A percentile compares a stretch with the other conserved stretches of the same genome.
Evolutionary conservation across 345 rosid species (phyloP).

Genomic region (Syzygium aqueum): DNA sequence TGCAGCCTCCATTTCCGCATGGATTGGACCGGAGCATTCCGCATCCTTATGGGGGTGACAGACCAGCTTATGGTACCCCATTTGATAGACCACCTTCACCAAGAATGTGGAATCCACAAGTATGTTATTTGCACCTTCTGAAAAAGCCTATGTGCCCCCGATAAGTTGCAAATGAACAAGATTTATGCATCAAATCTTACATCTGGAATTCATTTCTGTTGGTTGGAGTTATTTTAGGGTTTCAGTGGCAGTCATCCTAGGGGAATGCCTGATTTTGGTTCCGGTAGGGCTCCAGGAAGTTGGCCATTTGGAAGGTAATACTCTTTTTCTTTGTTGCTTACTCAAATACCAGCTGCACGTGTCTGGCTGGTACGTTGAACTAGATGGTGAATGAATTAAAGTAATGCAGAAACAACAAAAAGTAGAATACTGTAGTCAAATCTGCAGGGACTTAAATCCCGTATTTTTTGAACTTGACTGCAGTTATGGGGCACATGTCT

Average conservation of each 20-base stretch:
- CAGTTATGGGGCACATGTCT: neutral
- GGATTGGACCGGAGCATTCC: constrained; percentile 29
- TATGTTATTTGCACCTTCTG: constrained; percentile 10
- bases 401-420: neutral
- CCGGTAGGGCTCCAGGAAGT: constrained; percentile 38
- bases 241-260: constrained; percentile 31
- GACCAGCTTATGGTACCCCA: constrained; percentile 46
- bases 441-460: neutral
- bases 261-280: constrained; percentile 46
- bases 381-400: neutral
- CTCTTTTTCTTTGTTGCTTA: neutral
- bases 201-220: neutral
- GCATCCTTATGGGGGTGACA: constrained; percentile 34
- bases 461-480: neutral
- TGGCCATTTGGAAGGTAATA: constrained; percentile 45
- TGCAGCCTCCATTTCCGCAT: constrained; percentile 36
- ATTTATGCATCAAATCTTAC: neutral
- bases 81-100: constrained; percentile 68
- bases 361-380: neutral
- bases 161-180: neutral
- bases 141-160: neutral
- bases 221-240: constrained; percentile 20
- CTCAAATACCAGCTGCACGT: neutral
- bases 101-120: constrained; percentile 70
- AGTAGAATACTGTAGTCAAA: neutral